Base-by-base conservation (phyloP, 2,329 filamentous ascomycete species). In the Colletotrichum gigasporum region DNA sequence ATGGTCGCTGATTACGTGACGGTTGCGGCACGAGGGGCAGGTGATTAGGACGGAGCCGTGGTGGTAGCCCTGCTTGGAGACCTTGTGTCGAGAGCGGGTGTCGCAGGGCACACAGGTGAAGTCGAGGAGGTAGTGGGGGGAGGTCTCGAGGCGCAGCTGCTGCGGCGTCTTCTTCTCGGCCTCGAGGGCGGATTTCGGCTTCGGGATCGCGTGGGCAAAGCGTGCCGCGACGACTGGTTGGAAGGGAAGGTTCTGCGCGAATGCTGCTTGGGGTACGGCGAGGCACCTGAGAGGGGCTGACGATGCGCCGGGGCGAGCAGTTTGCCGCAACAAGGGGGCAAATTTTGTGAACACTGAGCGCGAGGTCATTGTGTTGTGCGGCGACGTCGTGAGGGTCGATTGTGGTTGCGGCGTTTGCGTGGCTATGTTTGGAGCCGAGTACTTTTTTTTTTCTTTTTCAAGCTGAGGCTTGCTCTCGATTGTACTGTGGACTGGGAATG, bases 51-150 rank as follows among this genome's bases (percentile, higher is more conserved):
- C 91, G 1, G 93, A 95, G 34, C 96, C 96, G 67, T 90, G 85
- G 78, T 98, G 94, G 75, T 99, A 99, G 30, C 93, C 96, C 74
- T 98, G 96, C 78, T 98, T 97, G 28, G 93, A 93, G 71, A 99
- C 84, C 52, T 86, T 86, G 79, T 99, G 96, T 11, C 89, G 85
- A n/a, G 93, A 96, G 62, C 94, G 90, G 34, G 86, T 81, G 45
- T 85, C 82, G 80, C 96, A 99, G 30, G 92, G 93, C 63, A 91
- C 90, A 85, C 96, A 99, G 69, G 96, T 99, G 76, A 99, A 97
- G 51, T 90, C 92, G 68, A 99, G 85, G 70, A 93, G 86, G 79
- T 98, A 99, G 61, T 92, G 88, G 2, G 93, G 93, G 69, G 88
- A 74, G 4, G 69, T 68, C 69, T 70, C 71, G 69, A 75, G 72